Base-by-base conservation (phyloP, 306 rosid species). In the Ceratonia siliqua region DNA sequence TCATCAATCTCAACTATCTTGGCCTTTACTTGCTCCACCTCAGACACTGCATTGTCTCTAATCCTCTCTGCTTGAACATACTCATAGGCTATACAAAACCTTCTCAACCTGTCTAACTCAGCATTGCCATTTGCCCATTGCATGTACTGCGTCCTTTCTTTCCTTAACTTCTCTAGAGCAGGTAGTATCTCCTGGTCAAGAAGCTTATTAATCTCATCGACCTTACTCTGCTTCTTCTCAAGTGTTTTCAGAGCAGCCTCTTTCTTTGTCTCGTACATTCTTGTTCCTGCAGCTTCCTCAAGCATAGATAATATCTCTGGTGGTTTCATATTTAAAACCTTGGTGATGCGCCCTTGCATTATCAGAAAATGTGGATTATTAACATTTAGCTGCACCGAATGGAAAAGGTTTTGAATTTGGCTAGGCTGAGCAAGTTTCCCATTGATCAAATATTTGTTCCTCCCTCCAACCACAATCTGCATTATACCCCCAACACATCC, bases 291-390 rank as follows among this genome's bases (percentile, higher is more conserved):
- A 72, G 99, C 99, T 82, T 94, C 99, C 85, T 94, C 99, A 62
- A 94, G 97, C 99, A 94, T 92, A 22, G 97, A 94, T 78, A 94
- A 64, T 82, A 90, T 94, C 90, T 94, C 99, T 0, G 93, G 99
- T 0, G 97, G 97, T 66, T 94, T 94, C 99, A 94, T 94, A 81
- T 94, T 92, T 57, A 94, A 90, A 79, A 94, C 99, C 86, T 94
- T 94, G 32, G 99, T 94, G 73, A 94, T 94, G 42, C 96, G 92
- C 72, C 99, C 99, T 94, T 94, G 99, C 97, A 94, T 94, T 32
- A 92, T 94, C 15, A 94, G 93, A 72, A 94, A 94, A 87, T 94
- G 99, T 0, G 99, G 99, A 78, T 94, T 94, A 43, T 94, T 94
- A 50, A 94, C 97, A 76, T 94, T 94, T 64, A 94, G 95, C 87